A percentile compares a stretch with the other conserved stretches of the same genome.
Evolutionary conservation across 176 grass and related monocot genomes (phyloP).

Genomic region (Musa troglodytarum): DNA sequence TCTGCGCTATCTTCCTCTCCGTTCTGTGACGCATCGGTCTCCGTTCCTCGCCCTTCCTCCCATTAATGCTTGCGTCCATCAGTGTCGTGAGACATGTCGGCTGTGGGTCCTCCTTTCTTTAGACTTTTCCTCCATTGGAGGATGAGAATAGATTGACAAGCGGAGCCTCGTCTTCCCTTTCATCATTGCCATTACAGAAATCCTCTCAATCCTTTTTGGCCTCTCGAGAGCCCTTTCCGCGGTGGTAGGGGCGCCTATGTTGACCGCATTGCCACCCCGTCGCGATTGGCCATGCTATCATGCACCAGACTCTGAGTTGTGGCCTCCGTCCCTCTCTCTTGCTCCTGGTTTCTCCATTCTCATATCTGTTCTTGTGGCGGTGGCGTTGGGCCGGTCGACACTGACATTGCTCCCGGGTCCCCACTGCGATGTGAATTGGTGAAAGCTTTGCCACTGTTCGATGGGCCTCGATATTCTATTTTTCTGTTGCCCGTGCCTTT

Average conservation of each 20-base stretch:
- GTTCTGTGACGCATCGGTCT: neutral
- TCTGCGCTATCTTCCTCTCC: neutral
- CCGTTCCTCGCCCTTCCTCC: neutral
- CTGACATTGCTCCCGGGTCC: slow-evolving; percentile 19
- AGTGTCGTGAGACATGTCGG: slow-evolving; percentile 14
- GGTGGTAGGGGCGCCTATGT: slow-evolving; percentile 9
- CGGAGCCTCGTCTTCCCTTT: neutral
- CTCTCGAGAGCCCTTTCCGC: slow-evolving; percentile 2
- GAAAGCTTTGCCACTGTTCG: slow-evolving; percentile 12
- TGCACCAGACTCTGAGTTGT: slow-evolving; percentile 2
- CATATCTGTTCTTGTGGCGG: slow-evolving; percentile 10
- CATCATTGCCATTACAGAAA: slow-evolving; percentile 11
- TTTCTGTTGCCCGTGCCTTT: slow-evolving; percentile 23
- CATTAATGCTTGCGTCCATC: slow-evolving; percentile 19
- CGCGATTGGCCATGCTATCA: neutral
- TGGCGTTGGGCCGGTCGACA: neutral
- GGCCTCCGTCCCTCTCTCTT: neutral
- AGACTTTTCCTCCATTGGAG: neutral
- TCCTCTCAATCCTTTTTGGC: neutral
- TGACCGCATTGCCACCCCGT: neutral
- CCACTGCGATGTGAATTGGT: slow-evolving; percentile 14
- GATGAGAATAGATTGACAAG: neutral
- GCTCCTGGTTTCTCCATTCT: slow-evolving; percentile 9
- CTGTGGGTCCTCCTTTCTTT: slow-evolving; percentile 4
- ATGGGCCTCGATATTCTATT: slow-evolving; percentile 22